Percentiles rank a stretch among this genome's conserved stretches.
phyloP scores from a whole-genome alignment of 495 filamentous ascomycete genomes.

The Evansstolkia leycettana region DNA sequence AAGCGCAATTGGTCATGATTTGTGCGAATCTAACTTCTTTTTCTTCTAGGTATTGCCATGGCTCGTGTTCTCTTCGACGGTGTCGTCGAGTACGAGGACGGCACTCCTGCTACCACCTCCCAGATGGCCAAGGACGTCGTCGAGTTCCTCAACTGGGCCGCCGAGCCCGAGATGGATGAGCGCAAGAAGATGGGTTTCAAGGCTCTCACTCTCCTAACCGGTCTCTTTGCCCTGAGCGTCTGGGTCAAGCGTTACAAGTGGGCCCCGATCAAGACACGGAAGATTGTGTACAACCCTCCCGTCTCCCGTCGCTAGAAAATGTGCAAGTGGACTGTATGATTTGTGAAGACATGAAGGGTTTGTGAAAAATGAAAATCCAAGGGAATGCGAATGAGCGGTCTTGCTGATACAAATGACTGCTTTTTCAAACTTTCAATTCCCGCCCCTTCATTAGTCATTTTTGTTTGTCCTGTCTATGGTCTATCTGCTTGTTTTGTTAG shows the following conservation, averaged over 20 bases:
- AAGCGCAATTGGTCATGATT: background rate
- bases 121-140: slow-evolving; percentile 99
- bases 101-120: slow-evolving; percentile 81
- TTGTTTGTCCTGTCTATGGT: slow-evolving; percentile 14
- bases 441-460: background rate
- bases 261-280: slow-evolving; percentile 86
- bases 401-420: no score
- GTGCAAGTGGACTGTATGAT: slow-evolving; percentile 17
- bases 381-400: no score
- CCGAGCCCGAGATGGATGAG: slow-evolving; percentile 97
- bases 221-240: slow-evolving; percentile 74
- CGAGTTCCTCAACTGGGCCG: slow-evolving; percentile 98
- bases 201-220: slow-evolving; percentile 63
- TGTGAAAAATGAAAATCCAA: no score
- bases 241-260: slow-evolving; percentile 99
- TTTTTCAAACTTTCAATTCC: no score
- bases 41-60: slow-evolving; percentile 75
- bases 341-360: slow-evolving; percentile 8
- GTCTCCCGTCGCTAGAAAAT: slow-evolving; percentile 32
- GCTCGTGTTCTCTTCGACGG: slow-evolving; percentile 96
- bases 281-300: slow-evolving; percentile 78
- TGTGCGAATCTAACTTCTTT: slow-evolving; percentile 3
- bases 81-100: slow-evolving; percentile 97
- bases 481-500: slow-evolving; percentile 29
- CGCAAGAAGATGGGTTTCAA: slow-evolving; percentile 99